Evolutionary conservation across 2,329 filamentous ascomycete genomes (phyloP), one percentile per base, ranked within the genome.

Genomic region (Ampelomyces quisqualis): DNA sequence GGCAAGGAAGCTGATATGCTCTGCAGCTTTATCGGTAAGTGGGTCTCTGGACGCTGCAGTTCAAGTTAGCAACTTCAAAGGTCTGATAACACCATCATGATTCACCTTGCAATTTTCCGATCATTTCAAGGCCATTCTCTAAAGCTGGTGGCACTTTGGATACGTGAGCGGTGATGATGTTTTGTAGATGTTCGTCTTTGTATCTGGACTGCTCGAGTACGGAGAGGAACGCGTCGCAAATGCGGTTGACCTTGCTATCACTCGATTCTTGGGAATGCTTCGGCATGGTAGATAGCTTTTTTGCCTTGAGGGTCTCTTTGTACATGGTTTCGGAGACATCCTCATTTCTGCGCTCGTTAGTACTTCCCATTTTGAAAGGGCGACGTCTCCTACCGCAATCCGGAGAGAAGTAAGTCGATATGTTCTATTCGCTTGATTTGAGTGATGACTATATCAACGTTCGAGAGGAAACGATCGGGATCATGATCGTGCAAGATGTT

Each of bases 1-100:
- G 1, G 90, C 88, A 28, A 98, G 78, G 75, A 98, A 98, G 75
- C 90, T 97, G 45, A 98, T 96, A 61, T 98, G 93, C 64, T 96
- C 90, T 15, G 96, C 85, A 0, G 91, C 91, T 65, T 85, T 85
- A 54, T 97, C 91, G 0, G 89, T 88, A 52, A 90, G 77, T 5
- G 58, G 53, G 35, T 65, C 37, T 82, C 78, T 47, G 3, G 53
- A 40, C 38, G 52, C 60, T 64, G 14, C 2, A n/a, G 20, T 14
- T 13, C 2, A 1, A n/a, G 31, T 55, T 34, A 55, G 43, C 28
- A 22, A 23, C n/a, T n/a, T n/a, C n/a, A n/a, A n/a, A n/a, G n/a
- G n/a, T n/a, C n/a, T n/a, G n/a, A n/a, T n/a, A n/a, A n/a, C n/a
- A n/a, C n/a, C n/a, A n/a, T n/a, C n/a, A n/a, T n/a, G n/a, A n/a